Evolutionary conservation across 2,329 filamentous ascomycete genomes (phyloP).

Genomic region (Cryphonectria japonica): DNA sequence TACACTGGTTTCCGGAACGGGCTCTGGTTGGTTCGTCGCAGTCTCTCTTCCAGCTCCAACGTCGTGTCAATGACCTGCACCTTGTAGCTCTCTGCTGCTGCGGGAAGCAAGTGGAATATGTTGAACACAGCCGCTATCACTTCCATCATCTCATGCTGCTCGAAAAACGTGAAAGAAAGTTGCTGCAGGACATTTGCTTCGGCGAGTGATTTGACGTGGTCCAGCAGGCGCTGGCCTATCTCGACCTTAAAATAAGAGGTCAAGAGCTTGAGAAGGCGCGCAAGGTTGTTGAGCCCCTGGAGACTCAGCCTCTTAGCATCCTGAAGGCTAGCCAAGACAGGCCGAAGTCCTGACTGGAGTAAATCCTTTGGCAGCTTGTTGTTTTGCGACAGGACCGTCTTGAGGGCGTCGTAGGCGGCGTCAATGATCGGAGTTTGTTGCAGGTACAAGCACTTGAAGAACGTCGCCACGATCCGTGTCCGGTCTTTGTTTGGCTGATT

Average conservation of each 20-base stretch:
- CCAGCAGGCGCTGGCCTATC: constrained; percentile 88
- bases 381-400: constrained; percentile 83
- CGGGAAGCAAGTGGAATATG: constrained; percentile 93
- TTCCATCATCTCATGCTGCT: constrained; percentile 91
- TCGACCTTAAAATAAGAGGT: constrained; percentile 99
- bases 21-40: constrained; percentile 86
- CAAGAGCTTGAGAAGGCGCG: constrained; percentile 83
- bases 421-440: constrained; percentile 91
- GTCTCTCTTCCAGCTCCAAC: constrained; percentile 81
- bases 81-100: constrained; percentile 88
- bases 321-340: constrained; percentile 94
- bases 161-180: constrained; percentile 91
- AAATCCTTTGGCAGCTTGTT: constrained; percentile 94
- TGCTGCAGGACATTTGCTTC: constrained; percentile 81
- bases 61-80: constrained; percentile 87
- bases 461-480: constrained; percentile 83
- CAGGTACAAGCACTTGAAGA: constrained; percentile 97
- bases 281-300: constrained; percentile 87
- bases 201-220: constrained; percentile 90
- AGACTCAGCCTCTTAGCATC: constrained; percentile 89
- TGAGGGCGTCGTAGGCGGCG: constrained; percentile 88
- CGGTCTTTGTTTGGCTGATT: constrained; percentile 65
- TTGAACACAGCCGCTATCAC: constrained; percentile 94
- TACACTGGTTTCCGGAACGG: constrained; percentile 90
- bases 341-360: constrained; percentile 88